Conservation (phyloP, 2,329 filamentous ascomycete genomes). For the Cladosporium sp. region DNA sequence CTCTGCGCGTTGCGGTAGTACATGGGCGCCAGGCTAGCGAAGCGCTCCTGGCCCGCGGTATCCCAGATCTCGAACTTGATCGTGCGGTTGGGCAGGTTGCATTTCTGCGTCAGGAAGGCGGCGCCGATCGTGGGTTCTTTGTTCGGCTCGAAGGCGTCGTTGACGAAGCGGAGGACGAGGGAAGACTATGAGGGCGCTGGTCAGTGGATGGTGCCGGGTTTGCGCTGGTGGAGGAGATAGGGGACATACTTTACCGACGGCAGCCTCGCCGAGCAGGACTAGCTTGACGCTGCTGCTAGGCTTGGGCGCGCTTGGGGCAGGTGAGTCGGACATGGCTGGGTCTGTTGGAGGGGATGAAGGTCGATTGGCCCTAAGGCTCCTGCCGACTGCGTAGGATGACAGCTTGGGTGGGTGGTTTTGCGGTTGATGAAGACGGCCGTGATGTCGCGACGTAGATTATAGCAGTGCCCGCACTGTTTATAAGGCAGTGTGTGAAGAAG, state of each 20-base stretch:
- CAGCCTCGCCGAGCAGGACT: constrained; percentile 92
- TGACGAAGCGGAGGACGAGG: constrained; percentile 94
- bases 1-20: constrained; percentile 99
- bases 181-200: constrained; percentile 61
- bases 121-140: constrained; percentile 99
- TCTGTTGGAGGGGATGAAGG: constrained; percentile 14
- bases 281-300: constrained; percentile 99
- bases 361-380: constrained; percentile 24
- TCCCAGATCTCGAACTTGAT: constrained; percentile 78
- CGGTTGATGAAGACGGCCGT: background rate
- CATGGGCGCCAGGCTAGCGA: constrained; percentile 94
- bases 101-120: constrained; percentile 98
- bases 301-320: constrained; percentile 63
- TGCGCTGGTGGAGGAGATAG: background rate
- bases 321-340: constrained; percentile 61
- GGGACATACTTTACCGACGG: constrained; percentile 82
- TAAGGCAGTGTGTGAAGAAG: background rate
- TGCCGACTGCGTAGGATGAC: constrained; percentile 24
- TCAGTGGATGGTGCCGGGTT: constrained; percentile 1
- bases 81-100: constrained; percentile 84
- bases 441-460: background rate
- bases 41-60: constrained; percentile 94
- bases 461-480: background rate
- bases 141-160: constrained; percentile 99
- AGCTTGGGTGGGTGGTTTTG: constrained; percentile 16